Conservation (phyloP, 2,329 filamentous ascomycete species). For the Herpotrichia juniperi region DNA sequence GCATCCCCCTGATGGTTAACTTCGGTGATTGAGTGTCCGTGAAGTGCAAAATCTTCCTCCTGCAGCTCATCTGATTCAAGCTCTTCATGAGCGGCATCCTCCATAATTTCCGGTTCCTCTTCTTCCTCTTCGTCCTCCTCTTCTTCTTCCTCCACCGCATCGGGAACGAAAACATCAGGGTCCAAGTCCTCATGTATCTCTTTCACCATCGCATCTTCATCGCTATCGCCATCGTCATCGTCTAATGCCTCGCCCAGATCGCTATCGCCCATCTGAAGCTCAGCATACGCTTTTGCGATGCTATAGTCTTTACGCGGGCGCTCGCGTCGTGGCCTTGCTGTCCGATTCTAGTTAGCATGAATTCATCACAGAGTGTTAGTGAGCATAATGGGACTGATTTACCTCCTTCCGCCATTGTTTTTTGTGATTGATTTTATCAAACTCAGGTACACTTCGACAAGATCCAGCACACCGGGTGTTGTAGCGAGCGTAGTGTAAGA, state of each 20-base stretch:
- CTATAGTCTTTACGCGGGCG: not conserved
- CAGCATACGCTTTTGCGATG: not conserved
- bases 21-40: conserved; percentile 16
- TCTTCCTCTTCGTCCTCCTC: conserved; percentile 37
- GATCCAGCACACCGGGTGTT: too few relatives aligned
- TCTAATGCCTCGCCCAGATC: conserved; percentile 37
- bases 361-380: too few relatives aligned
- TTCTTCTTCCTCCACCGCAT: conserved; percentile 30
- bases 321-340: not conserved
- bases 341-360: not conserved
- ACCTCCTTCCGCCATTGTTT: too few relatives aligned
- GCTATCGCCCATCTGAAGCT: conserved; percentile 34
- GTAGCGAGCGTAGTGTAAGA: too few relatives aligned
- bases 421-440: too few relatives aligned
- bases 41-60: conserved; percentile 18
- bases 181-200: conserved; percentile 29
- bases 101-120: too few relatives aligned
- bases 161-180: conserved; percentile 26
- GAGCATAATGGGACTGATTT: too few relatives aligned
- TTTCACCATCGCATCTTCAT: not conserved
- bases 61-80: conserved; percentile 11
- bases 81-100: not conserved
- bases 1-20: conserved; percentile 10
- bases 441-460: too few relatives aligned
- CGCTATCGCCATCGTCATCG: not conserved